Evolutionary conservation across 208 protist genomes (phyloP), one percentile per base, ranked within the genome.

Genomic region (Willaertia magna): DNA sequence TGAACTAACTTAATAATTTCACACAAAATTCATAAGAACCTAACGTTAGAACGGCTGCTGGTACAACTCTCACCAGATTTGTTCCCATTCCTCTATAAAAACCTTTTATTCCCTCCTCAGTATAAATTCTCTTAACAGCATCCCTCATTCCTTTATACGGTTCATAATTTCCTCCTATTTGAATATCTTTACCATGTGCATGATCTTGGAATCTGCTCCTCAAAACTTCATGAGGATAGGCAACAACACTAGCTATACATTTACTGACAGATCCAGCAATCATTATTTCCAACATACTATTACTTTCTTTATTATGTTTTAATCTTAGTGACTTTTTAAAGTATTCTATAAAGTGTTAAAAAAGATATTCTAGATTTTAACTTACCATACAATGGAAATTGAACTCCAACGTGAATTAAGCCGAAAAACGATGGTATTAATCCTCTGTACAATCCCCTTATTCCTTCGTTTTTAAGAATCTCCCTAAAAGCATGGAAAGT

Each of bases 371-470:
- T 4, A 42, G 44, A 78, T 26, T 39, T 44, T 44, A 92, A 81
- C 4, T 59, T 76, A 48, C 92, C 91, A 59, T 93, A 93, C 0
- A 92, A n/a, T 40, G 91, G 91, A 34, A 93, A 88, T 79, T 93
- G 91, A 4, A 93, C 89, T 46, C 84, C 89, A 42, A 93, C 91
- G 47, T 93, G 91, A 11, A 89, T 44, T 9, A 91, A 43, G 40
- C 91, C 91, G 12, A 93, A 76, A 42, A 93, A 49, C 39, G 88
- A 90, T 39, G 91, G 89, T 11, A 59, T 47, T 9, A 93, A 76
- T 7, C 91, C 91, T 59, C 79, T 85, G 83, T 91, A 93, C 48
- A 92, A 87, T 26, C 84, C 87, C 14, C 34, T 22, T 34, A 84
- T 22, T 2, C 89, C 90, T 82, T 93, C 91, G 16, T 85, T 85